Conservation (phyloP, 2,329 filamentous ascomycete genomes). For the Mycosphaerelloides madeirae region DNA sequence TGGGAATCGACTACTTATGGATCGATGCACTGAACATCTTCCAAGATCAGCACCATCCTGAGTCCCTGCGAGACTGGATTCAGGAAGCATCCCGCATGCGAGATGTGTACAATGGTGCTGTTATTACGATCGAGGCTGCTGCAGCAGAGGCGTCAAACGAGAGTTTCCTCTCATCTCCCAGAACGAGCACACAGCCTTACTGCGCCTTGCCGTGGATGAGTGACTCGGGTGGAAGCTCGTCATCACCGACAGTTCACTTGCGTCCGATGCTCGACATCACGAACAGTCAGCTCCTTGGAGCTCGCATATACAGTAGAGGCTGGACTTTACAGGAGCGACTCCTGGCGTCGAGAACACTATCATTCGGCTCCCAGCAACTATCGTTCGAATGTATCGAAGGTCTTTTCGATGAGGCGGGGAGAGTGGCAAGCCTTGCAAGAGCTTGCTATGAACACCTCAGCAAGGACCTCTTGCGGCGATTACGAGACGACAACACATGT, state of each 20-base stretch:
- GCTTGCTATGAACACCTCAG: not conserved
- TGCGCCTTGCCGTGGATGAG: not conserved
- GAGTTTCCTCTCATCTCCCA: conserved; percentile 3
- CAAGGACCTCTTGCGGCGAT: not conserved
- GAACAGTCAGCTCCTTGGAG: conserved; percentile 6
- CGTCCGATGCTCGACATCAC: conserved; percentile 4
- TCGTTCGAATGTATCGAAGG: conserved; percentile 11
- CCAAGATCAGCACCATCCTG: conserved; percentile 1
- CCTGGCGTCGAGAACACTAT: conserved; percentile 11
- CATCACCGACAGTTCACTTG: not conserved
- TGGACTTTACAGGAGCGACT: conserved; percentile 14
- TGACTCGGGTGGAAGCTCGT: not conserved
- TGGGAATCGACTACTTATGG: conserved; percentile 9
- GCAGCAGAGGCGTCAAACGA: conserved; percentile 3
- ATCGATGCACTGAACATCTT: conserved; percentile 9
- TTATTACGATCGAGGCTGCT: conserved; percentile 9
- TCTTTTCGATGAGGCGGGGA: conserved; percentile 4
- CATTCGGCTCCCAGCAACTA: conserved; percentile 10
- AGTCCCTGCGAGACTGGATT: conserved; percentile 9
- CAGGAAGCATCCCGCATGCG: conserved; percentile 10
- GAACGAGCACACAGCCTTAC: conserved; percentile 2
- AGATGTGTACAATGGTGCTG: conserved; percentile 7
- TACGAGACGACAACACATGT: not conserved
- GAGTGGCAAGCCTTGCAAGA: not conserved
- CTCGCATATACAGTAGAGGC: conserved; percentile 7